A percentile compares a stretch with the other conserved stretches of the same genome.
Evolutionary conservation across 106 monocot genomes (phyloP).

Genomic region (Acorus gramineus): DNA sequence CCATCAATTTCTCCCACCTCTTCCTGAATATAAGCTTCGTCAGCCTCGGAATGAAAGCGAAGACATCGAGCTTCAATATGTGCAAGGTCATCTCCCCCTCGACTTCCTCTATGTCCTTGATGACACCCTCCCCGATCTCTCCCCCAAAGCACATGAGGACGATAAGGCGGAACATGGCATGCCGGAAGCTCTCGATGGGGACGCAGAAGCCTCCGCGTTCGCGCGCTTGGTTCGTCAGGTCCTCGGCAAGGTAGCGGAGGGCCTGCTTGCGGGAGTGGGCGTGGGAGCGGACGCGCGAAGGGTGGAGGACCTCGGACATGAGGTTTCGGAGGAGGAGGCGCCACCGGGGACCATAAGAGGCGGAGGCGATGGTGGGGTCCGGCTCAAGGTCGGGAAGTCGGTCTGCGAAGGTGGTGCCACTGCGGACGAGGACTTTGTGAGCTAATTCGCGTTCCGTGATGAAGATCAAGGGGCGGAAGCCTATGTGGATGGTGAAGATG

Average conservation of each 20-base stretch:
- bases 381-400: neutral
- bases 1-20: slow-evolving; percentile 1
- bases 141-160: slow-evolving; percentile 20
- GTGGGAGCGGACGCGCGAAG: slow-evolving; percentile 1
- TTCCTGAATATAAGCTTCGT: slow-evolving; percentile 3
- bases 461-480: slow-evolving; percentile 7
- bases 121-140: slow-evolving; percentile 1
- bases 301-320: slow-evolving; percentile 7
- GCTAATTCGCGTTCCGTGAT: slow-evolving; percentile 2
- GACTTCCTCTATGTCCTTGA: neutral
- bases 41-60: slow-evolving; percentile 1
- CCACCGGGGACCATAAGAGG: slow-evolving; percentile 17
- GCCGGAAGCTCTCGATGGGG: slow-evolving; percentile 1
- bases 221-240: neutral
- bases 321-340: slow-evolving; percentile 21
- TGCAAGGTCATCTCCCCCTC: neutral
- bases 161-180: slow-evolving; percentile 16
- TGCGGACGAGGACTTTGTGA: slow-evolving; percentile 5
- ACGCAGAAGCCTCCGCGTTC: neutral
- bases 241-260: neutral
- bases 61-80: slow-evolving; percentile 2
- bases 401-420: slow-evolving; percentile 7
- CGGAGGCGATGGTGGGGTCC: slow-evolving; percentile 11
- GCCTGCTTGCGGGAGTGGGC: neutral
- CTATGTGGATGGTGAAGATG: slow-evolving; percentile 3